Conservation (phyloP, 116 monocot genomes). For the Dioscorea cayenensis region DNA sequence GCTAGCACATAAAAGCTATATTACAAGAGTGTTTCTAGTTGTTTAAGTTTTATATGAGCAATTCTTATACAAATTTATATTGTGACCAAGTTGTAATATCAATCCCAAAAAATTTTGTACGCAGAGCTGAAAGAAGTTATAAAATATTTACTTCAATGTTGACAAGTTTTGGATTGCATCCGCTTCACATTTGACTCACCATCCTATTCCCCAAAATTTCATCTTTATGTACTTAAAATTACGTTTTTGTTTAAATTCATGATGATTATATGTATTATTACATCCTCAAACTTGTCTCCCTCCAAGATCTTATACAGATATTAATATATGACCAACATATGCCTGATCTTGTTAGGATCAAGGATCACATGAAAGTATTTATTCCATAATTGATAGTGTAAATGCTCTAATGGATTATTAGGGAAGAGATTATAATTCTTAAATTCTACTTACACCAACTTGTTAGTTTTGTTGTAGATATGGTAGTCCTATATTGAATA, state of each 20-base stretch:
- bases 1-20: too few species aligned
- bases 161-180: too few species aligned
- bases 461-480: slow-evolving; percentile 50
- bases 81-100: too few species aligned
- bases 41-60: too few species aligned
- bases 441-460: background rate
- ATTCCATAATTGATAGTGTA: slow-evolving; percentile 2
- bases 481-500: slow-evolving; percentile 70
- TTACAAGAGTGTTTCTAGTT: too few species aligned
- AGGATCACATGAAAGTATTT: slow-evolving; percentile 89
- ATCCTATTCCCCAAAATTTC: background rate
- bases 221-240: background rate
- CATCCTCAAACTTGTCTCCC: background rate
- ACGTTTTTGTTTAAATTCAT: background rate
- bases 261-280: background rate
- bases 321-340: slow-evolving; percentile 86
- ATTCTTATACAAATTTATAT: too few species aligned
- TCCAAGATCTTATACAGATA: slow-evolving; percentile 45
- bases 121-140: too few species aligned
- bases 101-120: too few species aligned
- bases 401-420: background rate
- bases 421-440: background rate
- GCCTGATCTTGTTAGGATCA: slow-evolving; percentile 71
- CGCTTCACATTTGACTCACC: too few species aligned
- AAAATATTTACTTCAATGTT: too few species aligned